Percentiles rank a stretch among this genome's conserved stretches.
These are phyloP conservation scores for Dictyostelium firmibasis DNA, from an alignment of 78 protist genomes.

Conservation along the genomic window DNA sequence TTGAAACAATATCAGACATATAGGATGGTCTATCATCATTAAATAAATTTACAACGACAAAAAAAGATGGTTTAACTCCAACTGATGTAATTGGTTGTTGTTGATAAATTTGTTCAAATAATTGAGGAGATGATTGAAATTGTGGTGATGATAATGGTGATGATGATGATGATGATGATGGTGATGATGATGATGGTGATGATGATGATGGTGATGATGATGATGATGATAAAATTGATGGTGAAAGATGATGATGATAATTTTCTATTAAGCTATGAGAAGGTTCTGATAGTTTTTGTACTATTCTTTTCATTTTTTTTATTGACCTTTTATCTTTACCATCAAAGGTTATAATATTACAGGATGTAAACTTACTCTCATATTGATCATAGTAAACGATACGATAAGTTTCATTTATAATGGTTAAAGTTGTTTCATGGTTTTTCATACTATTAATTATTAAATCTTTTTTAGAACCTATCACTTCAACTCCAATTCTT, in stretches of 20 bases:
- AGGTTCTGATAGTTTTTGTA: not conserved
- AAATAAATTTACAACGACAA: conserved; percentile 1
- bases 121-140: not conserved
- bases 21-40: conserved; percentile 13
- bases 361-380: conserved; percentile 19
- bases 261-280: not conserved
- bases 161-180: not conserved
- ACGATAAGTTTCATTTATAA: not conserved
- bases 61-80: conserved; percentile 23
- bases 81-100: not conserved
- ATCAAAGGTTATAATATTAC: conserved; percentile 42
- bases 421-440: not conserved
- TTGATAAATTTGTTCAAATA: not conserved
- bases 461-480: conserved; percentile 33
- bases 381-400: conserved; percentile 28
- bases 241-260: not conserved
- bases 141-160: not conserved
- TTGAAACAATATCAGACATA: not conserved
- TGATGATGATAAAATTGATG: not conserved
- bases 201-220: not conserved
- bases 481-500: conserved; percentile 23
- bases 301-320: conserved; percentile 19
- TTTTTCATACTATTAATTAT: conserved; percentile 18
- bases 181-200: not conserved
- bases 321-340: conserved; percentile 11